Evolutionary conservation across 495 filamentous ascomycete genomes (phyloP), one percentile per base, ranked within the genome.

Genomic region (Penicillium psychrofluorescens): DNA sequence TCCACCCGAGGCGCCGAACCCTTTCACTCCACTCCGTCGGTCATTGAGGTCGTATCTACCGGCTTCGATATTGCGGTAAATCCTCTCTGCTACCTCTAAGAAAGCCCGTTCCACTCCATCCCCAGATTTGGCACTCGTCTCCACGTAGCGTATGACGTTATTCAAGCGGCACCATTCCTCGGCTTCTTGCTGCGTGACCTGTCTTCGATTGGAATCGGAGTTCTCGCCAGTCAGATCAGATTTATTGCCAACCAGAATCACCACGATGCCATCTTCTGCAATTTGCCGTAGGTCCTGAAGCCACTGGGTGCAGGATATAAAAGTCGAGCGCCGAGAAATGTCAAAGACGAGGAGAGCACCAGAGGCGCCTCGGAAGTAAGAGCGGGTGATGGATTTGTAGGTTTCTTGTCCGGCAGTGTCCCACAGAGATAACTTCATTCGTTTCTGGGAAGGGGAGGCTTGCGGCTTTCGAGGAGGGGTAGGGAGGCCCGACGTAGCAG

Each of bases 401-500:
- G 88, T 95, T 72, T 98, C 92, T 58, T 98, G 92, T 4, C 92
- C 92, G 16, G 92, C 92, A 0, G 92, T 98, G 62, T 98, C 92
- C 92, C 92, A 96, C 11, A 98, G 66, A 1, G 80, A 83, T 7
- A 88, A 68, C 48, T 88, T 87, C 84, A 86, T 87, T 63, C 83
- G 81, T 54, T 89, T 88, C 61, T 86, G 82, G 8, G 55, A 58
- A 14, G 58, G 44, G 8, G 52, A 33, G n/a, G 60, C 54, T 15
- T 56, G 58, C 27, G 45, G 50, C 36, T 63, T 70, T 29, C 55
- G 59, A 11, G 68, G 66, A 35, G 65, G 66, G 34, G 40, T 64
- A 16, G 66, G 66, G 15, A 70, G 54, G 7, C 66, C 67, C 14
- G 61, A 61, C 29, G 42, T 33, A 14, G 38, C 12, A 16, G 56